phyloP scores from a whole-genome alignment of 164 flowering plant genomes.

The Magnolia sinica region DNA sequence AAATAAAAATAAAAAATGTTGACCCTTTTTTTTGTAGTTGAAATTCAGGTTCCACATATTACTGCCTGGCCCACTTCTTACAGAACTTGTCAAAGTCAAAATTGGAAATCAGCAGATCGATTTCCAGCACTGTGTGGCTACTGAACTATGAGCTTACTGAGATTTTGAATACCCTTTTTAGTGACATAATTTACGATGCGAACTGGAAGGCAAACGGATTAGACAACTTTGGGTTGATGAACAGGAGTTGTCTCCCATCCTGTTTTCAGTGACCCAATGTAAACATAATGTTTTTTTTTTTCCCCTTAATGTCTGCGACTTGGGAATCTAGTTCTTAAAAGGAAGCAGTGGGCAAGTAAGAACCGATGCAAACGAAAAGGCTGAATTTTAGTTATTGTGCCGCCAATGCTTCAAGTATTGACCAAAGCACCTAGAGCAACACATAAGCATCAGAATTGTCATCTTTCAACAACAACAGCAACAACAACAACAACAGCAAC shows the following conservation, averaged over 20 bases:
- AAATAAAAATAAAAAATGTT: too few relatives aligned
- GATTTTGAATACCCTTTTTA: background rate
- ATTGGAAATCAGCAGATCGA: background rate
- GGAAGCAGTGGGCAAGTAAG: background rate
- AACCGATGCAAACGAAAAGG: background rate
- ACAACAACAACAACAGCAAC: too few relatives aligned
- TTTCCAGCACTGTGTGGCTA: background rate
- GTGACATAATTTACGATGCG: background rate
- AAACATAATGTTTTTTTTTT: too few relatives aligned
- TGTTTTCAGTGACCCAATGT: too few relatives aligned
- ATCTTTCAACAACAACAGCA: too few relatives aligned
- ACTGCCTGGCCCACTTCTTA: too few relatives aligned
- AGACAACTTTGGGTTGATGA: background rate
- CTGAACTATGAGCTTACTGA: background rate
- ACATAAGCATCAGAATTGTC: too few relatives aligned
- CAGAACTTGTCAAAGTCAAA: background rate
- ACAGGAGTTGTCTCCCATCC: background rate
- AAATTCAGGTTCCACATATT: too few relatives aligned
- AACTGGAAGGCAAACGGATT: background rate
- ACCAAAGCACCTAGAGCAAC: too few relatives aligned
- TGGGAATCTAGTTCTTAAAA: background rate
- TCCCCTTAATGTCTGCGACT: background rate
- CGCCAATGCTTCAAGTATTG: too few relatives aligned
- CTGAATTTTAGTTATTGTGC: background rate
- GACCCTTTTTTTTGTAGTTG: too few relatives aligned